A percentile compares a stretch with the other conserved stretches of the same genome.
These are phyloP conservation scores for Trichoderma sp. DNA, from an alignment of 2,329 filamentous ascomycete species.

Conservation along the genomic window DNA sequence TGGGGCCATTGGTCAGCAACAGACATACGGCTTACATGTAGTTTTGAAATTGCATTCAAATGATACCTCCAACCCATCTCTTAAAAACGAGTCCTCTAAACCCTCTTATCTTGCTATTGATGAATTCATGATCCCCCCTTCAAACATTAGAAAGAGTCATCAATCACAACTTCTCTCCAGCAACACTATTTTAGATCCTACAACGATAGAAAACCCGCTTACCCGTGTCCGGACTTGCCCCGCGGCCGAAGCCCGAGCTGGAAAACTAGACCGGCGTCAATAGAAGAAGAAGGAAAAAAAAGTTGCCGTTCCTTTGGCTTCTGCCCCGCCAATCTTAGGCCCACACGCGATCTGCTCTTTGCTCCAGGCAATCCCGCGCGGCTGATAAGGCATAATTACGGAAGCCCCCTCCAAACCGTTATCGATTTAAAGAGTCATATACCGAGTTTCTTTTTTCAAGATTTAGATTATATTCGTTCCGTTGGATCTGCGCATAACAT, in stretches of 20 bases:
- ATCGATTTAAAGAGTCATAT: neutral
- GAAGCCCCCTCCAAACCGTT: neutral
- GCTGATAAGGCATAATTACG: slow-evolving; percentile 1
- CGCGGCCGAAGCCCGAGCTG: neutral
- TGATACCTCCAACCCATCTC: neutral
- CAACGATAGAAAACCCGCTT: neutral
- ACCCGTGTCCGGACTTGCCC: neutral
- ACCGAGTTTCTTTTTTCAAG: neutral
- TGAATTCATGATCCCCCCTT: no score
- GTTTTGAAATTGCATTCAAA: neutral
- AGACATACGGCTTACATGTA: neutral
- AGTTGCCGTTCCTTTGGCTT: slow-evolving; percentile 1
- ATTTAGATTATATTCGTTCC: neutral
- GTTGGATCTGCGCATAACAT: neutral
- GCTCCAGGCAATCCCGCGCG: neutral
- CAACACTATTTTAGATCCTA: neutral
- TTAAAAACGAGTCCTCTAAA: neutral
- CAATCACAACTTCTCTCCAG: neutral
- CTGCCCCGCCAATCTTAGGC: neutral
- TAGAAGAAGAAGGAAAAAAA: neutral
- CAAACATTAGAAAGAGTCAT: neutral
- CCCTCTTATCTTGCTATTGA: no score
- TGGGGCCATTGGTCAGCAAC: slow-evolving; percentile 3
- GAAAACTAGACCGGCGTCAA: neutral
- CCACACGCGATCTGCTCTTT: neutral